phyloP scores from a whole-genome alignment of 1,139 yeast genomes.

The Blastobotrys raffinosifermentans region DNA sequence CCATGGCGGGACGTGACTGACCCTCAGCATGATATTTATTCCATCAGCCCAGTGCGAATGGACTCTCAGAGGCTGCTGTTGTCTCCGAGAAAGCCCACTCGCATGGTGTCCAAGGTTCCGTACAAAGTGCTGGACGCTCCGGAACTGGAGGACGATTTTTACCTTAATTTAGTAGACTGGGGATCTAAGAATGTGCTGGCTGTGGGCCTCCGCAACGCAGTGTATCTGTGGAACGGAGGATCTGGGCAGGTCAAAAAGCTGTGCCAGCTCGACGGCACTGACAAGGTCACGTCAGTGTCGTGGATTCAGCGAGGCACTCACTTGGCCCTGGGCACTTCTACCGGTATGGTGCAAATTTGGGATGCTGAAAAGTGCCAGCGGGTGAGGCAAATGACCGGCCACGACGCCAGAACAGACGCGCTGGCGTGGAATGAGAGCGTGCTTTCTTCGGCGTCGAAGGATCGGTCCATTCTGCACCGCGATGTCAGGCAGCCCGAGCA shows the following conservation, averaged over 20 bases:
- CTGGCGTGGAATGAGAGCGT: slow-evolving; percentile 94
- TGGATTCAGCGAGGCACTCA: slow-evolving; percentile 89
- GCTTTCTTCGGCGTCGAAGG: slow-evolving; percentile 81
- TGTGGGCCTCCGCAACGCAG: slow-evolving; percentile 84
- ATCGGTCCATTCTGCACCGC: slow-evolving; percentile 75
- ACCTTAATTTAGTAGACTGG: slow-evolving; percentile 91
- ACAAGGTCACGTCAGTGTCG: slow-evolving; percentile 71
- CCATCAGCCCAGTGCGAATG: slow-evolving; percentile 81
- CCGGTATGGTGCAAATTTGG: slow-evolving; percentile 91
- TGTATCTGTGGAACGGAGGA: slow-evolving; percentile 86
- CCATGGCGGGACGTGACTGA: slow-evolving; percentile 15
- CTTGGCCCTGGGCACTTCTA: slow-evolving; percentile 82
- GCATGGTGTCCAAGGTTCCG: slow-evolving; percentile 81
- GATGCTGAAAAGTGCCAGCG: slow-evolving; percentile 84
- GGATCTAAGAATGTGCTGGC: slow-evolving; percentile 84
- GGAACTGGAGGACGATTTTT: slow-evolving; percentile 88
- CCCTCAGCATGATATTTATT: slow-evolving; percentile 42
- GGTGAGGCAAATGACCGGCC: slow-evolving; percentile 90
- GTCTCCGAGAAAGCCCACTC: slow-evolving; percentile 73
- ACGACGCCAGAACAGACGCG: slow-evolving; percentile 75
- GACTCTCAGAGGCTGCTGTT: slow-evolving; percentile 75
- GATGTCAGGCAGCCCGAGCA: slow-evolving; percentile 89
- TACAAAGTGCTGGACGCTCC: slow-evolving; percentile 96
- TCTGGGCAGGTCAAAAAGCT: slow-evolving; percentile 79
- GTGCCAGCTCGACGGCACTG: slow-evolving; percentile 57